These are phyloP conservation scores for Flueggea neowawraea DNA, from an alignment of 441 rosid genomes.

Conservation along the genomic window DNA sequence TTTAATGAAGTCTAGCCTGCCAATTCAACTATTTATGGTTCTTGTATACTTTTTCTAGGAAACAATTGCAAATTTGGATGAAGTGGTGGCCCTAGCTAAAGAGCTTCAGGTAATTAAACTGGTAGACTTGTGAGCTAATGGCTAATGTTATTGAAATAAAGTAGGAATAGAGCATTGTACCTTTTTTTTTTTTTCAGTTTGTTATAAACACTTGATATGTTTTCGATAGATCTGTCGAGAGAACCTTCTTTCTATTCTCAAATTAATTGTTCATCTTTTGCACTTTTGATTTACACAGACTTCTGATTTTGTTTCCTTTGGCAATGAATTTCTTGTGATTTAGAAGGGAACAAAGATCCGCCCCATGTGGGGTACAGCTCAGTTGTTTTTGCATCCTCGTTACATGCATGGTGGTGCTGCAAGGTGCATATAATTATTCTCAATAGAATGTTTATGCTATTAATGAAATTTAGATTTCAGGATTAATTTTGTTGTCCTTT, in stretches of 20 bases:
- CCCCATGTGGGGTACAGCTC: slow-evolving; percentile 98
- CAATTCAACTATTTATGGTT: neutral
- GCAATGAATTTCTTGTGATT: neutral
- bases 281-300: no score
- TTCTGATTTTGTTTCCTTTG: neutral
- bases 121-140: neutral
- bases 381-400: slow-evolving; percentile 92
- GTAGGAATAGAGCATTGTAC: neutral
- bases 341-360: slow-evolving; percentile 67
- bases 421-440: slow-evolving; percentile 34
- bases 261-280: no score
- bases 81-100: slow-evolving; percentile 89
- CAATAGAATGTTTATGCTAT: neutral
- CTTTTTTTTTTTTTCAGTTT: no score
- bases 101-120: slow-evolving; percentile 61
- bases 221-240: no score
- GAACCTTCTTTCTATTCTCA: no score
- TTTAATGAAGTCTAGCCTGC: no score
- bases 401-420: slow-evolving; percentile 99
- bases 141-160: neutral
- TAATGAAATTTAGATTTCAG: neutral
- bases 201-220: no score
- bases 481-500: neutral
- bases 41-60: slow-evolving; percentile 36
- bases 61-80: slow-evolving; percentile 86